Evolutionary conservation across 495 filamentous ascomycete species (phyloP).

Genomic region (Penicillium lividum): DNA sequence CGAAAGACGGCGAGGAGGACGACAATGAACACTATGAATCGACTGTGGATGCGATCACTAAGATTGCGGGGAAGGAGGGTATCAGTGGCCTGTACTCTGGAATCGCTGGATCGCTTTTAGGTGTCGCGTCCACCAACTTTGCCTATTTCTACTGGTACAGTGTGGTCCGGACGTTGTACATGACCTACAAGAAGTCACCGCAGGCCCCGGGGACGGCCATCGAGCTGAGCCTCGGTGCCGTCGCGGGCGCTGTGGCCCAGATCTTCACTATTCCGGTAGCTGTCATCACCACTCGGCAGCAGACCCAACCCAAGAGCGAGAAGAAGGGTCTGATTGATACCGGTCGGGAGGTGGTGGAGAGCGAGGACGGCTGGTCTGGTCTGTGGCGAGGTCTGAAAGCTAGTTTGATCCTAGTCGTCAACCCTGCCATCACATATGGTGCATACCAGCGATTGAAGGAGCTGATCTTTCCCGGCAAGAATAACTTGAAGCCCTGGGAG

Average conservation of each 20-base stretch:
- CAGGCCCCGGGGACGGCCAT: conserved; percentile 75
- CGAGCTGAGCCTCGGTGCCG: conserved; percentile 84
- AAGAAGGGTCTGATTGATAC: conserved; percentile 88
- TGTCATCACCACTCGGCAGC: conserved; percentile 92
- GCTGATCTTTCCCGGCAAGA: conserved; percentile 73
- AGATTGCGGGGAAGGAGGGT: conserved; percentile 84
- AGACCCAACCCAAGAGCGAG: conserved; percentile 83
- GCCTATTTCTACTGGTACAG: conserved; percentile 99
- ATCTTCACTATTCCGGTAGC: conserved; percentile 95
- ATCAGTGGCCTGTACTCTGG: conserved; percentile 83
- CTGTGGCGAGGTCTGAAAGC: conserved; percentile 96
- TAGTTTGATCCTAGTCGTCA: conserved; percentile 93
- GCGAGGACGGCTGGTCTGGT: conserved; percentile 86
- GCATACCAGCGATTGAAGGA: conserved; percentile 91
- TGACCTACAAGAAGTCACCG: conserved; percentile 62
- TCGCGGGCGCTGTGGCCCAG: conserved; percentile 89
- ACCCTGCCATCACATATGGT: conserved; percentile 97
- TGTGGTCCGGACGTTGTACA: conserved; percentile 78
- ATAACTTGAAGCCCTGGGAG: conserved; percentile 78
- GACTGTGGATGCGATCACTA: conserved; percentile 82
- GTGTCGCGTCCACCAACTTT: conserved; percentile 97
- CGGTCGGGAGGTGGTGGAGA: conserved; percentile 80
- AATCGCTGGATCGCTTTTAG: conserved; percentile 80
- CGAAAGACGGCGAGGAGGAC: conserved; percentile 36
- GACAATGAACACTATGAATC: conserved; percentile 74